These are phyloP conservation scores for Combretum micranthum DNA, from an alignment of 345 rosid genomes.

Conservation along the genomic window DNA sequence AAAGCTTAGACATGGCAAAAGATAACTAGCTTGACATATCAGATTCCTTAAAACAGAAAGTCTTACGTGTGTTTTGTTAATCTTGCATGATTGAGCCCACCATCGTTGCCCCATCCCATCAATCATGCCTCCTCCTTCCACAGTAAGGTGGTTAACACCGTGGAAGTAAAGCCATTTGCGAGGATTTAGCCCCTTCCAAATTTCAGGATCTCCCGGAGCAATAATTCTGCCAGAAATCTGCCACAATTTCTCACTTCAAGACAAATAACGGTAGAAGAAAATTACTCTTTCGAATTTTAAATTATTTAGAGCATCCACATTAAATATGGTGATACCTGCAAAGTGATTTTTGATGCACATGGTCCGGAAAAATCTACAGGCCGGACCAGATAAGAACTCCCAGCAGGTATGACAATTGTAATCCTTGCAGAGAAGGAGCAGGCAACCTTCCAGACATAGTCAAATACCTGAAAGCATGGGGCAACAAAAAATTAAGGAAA, in stretches of 20 bases:
- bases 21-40: neutral
- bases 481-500: slow-evolving; percentile 1
- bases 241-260: slow-evolving; percentile 4
- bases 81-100: slow-evolving; percentile 89
- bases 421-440: slow-evolving; percentile 53
- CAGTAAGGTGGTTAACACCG: slow-evolving; percentile 58
- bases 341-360: slow-evolving; percentile 70
- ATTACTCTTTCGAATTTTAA: neutral
- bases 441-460: slow-evolving; percentile 59
- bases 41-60: neutral
- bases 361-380: slow-evolving; percentile 70
- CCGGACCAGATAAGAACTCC: slow-evolving; percentile 41
- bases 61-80: slow-evolving; percentile 37
- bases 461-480: slow-evolving; percentile 46
- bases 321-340: slow-evolving; percentile 33
- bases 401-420: slow-evolving; percentile 46
- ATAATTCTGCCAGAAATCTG: slow-evolving; percentile 69
- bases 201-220: slow-evolving; percentile 71
- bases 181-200: slow-evolving; percentile 64
- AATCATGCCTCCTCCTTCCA: slow-evolving; percentile 73
- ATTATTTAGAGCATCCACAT: neutral
- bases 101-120: slow-evolving; percentile 81
- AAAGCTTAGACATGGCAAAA: slow-evolving; percentile 15
- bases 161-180: slow-evolving; percentile 78
- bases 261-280: too few species aligned